Conservation (phyloP, 805 yeast species). For the Kluyveromyces nonfermentans region DNA sequence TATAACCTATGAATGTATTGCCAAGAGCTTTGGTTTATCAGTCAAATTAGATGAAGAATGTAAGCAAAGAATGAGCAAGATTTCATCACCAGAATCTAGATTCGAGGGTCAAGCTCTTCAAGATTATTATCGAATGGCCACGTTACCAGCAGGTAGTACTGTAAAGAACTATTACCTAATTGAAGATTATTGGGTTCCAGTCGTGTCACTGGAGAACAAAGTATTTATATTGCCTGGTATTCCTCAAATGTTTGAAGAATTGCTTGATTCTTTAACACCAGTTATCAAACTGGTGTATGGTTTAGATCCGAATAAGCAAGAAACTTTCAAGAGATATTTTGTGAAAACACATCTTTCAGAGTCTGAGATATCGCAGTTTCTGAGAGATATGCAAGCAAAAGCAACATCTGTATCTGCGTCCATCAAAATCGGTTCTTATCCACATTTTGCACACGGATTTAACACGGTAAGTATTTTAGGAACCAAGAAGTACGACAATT, state of each 20-base stretch:
- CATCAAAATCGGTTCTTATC: constrained; percentile 77
- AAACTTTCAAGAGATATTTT: constrained; percentile 37
- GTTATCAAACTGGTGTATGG: constrained; percentile 31
- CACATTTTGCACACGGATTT: constrained; percentile 55
- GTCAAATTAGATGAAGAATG: constrained; percentile 47
- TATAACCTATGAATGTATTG: constrained; percentile 70
- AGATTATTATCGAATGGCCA: constrained; percentile 75
- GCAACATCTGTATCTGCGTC: constrained; percentile 24
- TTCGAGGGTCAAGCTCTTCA: constrained; percentile 36
- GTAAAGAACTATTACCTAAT: constrained; percentile 40
- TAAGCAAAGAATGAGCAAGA: constrained; percentile 46
- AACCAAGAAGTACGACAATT: constrained; percentile 29
- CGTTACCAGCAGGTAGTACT: constrained; percentile 46
- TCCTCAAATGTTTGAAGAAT: constrained; percentile 56
- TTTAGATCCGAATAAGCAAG: constrained; percentile 20
- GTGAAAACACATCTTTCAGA: constrained; percentile 57
- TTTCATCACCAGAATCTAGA: constrained; percentile 32
- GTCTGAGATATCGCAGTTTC: constrained; percentile 57
- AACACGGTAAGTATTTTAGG: constrained; percentile 74
- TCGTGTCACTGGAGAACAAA: constrained; percentile 55
- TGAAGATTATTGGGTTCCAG: constrained; percentile 73
- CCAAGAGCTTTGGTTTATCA: constrained; percentile 48
- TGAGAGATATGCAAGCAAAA: constrained; percentile 42
- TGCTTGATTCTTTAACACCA: constrained; percentile 40
- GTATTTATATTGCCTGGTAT: constrained; percentile 78